Evolutionary conservation across 2,329 filamentous ascomycete species (phyloP).

Genomic region (Penicillium frequentans): DNA sequence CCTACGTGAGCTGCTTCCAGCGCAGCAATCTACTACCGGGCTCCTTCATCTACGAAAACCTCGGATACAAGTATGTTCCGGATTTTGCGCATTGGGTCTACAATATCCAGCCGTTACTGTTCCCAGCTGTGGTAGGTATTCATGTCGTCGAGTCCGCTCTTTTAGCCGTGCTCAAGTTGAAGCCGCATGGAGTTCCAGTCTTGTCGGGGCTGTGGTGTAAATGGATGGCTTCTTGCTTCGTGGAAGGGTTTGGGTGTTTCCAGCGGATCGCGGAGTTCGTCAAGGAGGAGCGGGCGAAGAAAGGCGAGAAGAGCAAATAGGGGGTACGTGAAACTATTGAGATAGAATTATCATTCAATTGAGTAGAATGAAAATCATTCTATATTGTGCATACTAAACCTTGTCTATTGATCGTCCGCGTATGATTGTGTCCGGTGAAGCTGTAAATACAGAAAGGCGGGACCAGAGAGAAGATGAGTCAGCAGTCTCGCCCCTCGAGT

Average conservation of each 20-base stretch:
- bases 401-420: background rate
- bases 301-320: conserved; percentile 24
- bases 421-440: background rate
- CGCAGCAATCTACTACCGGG: conserved; percentile 56
- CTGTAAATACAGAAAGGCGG: background rate
- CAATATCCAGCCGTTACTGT: conserved; percentile 59
- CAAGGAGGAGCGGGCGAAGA: conserved; percentile 39
- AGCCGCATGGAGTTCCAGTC: conserved; percentile 52
- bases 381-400: background rate
- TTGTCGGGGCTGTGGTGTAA: conserved; percentile 52
- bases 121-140: conserved; percentile 60
- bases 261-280: conserved; percentile 49
- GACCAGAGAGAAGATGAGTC: conserved; percentile 10
- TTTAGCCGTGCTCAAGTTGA: conserved; percentile 49
- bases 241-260: conserved; percentile 55
- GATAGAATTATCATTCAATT: background rate
- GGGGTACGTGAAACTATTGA: background rate
- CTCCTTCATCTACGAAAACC: conserved; percentile 48
- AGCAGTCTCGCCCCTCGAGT: conserved; percentile 8
- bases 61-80: conserved; percentile 55
- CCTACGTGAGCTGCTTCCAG: conserved; percentile 53
- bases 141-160: conserved; percentile 64
- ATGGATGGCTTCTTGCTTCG: conserved; percentile 53
- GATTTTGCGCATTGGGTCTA: conserved; percentile 60
- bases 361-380: background rate